phyloP scores from a whole-genome alignment of 2,329 filamentous ascomycete genomes.

The Scytalidium sp. region DNA sequence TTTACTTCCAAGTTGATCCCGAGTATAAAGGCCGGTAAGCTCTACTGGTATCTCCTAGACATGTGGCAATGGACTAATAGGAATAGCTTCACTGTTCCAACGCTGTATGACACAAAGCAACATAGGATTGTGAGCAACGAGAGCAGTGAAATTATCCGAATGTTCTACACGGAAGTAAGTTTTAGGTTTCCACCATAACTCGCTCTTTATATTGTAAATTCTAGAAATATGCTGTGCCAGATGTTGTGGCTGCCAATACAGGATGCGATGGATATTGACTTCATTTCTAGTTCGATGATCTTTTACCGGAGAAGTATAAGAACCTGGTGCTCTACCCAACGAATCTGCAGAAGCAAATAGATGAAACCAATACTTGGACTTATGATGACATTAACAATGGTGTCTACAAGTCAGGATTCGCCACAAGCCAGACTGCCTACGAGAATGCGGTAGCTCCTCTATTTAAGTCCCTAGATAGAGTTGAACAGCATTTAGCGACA shows the following conservation, averaged over 20 bases:
- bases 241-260: conserved; percentile 13
- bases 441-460: conserved; percentile 67
- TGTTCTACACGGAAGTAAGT: conserved; percentile 75
- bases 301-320: conserved; percentile 58
- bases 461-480: conserved; percentile 73
- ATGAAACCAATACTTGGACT: conserved; percentile 76
- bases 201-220: conserved; percentile 75
- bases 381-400: conserved; percentile 73
- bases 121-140: conserved; percentile 79
- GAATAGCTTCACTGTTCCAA: conserved; percentile 60
- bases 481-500: conserved; percentile 65
- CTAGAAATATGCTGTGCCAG: conserved; percentile 55
- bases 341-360: conserved; percentile 61
- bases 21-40: conserved; percentile 56
- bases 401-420: conserved; percentile 77
- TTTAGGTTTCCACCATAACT: conserved; percentile 59
- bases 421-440: conserved; percentile 79
- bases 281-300: conserved; percentile 68
- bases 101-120: conserved; percentile 61
- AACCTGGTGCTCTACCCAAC: conserved; percentile 66
- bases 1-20: conserved; percentile 65
- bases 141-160: conserved; percentile 78
- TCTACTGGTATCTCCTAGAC: background rate
- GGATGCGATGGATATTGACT: background rate
- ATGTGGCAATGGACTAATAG: background rate